phyloP scores from a whole-genome alignment of 2,329 filamentous ascomycete genomes.

The Colletotrichum sp. region DNA sequence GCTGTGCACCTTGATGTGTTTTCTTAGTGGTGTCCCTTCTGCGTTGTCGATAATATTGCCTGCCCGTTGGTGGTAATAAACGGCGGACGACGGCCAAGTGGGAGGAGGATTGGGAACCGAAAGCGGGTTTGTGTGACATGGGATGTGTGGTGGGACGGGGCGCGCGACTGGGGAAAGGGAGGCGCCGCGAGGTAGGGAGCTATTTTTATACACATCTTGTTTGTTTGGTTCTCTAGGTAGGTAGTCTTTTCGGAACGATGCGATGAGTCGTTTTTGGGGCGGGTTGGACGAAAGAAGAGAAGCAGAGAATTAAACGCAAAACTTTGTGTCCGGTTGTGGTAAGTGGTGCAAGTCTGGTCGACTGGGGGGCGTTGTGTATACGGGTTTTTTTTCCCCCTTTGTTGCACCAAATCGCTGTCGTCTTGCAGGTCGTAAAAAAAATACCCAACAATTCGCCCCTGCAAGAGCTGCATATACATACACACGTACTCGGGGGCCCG shows the following conservation, averaged over 20 bases:
- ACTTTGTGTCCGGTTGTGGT: not conserved
- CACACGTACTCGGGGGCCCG: not conserved
- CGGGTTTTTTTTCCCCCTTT: not conserved
- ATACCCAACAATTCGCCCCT: not conserved
- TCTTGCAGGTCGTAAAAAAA: not conserved
- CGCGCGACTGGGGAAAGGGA: conserved; percentile 9
- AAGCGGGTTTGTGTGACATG: conserved; percentile 2
- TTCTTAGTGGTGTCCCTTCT: not conserved
- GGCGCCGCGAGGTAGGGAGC: not conserved
- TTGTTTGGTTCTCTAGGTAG: not conserved
- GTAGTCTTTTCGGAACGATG: not conserved
- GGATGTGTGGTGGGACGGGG: not conserved
- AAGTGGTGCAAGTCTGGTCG: not conserved
- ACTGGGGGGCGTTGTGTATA: not conserved
- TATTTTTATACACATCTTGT: conserved; percentile 8
- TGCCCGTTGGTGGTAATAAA: not conserved
- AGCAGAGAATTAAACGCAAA: not conserved
- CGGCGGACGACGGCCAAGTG: not conserved
- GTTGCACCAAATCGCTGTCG: not conserved
- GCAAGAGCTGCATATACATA: not conserved
- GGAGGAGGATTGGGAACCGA: conserved; percentile 5
- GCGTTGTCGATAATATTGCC: not conserved
- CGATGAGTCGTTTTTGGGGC: not conserved
- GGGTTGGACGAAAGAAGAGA: not conserved
- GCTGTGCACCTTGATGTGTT: not conserved